Evolutionary conservation across 75 land plant genomes (phyloP).

Genomic region (Larix kaempferi): DNA sequence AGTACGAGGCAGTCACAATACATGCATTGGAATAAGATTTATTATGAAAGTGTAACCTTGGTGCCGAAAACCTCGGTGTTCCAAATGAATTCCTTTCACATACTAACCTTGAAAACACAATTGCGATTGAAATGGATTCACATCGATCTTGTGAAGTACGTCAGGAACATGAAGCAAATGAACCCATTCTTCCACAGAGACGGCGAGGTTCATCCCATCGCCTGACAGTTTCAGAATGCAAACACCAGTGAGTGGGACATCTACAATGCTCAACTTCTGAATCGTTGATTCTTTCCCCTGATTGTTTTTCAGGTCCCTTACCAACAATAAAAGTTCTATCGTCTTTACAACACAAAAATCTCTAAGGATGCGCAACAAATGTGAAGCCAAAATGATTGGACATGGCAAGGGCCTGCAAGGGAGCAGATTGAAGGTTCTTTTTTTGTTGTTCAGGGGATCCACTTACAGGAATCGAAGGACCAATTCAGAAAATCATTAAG

Average conservation of each 20-base stretch:
- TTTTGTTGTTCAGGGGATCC: too few relatives aligned
- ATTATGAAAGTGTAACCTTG: too few relatives aligned
- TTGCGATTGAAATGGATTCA: too few relatives aligned
- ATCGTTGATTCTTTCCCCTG: constrained; percentile 17
- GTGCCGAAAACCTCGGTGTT: too few relatives aligned
- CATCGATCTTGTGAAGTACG: constrained; percentile 37
- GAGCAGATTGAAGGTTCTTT: constrained; percentile 30
- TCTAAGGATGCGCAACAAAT: constrained; percentile 49
- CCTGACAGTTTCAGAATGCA: constrained; percentile 30
- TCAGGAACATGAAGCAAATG: constrained; percentile 33
- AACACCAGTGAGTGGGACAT: constrained; percentile 42
- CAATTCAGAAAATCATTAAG: too few relatives aligned
- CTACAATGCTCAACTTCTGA: constrained; percentile 30
- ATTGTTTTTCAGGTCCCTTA: constrained; percentile 28
- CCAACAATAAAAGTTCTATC: constrained; percentile 36
- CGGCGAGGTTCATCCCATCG: constrained; percentile 40
- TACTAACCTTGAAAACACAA: too few relatives aligned
- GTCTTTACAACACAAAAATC: constrained; percentile 55
- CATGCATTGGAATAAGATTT: too few relatives aligned
- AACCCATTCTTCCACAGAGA: constrained; percentile 24
- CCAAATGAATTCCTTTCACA: too few relatives aligned
- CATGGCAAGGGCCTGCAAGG: constrained; percentile 56
- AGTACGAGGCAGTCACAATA: too few relatives aligned
- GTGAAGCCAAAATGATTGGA: constrained; percentile 49
- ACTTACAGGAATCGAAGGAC: too few relatives aligned